Base-by-base conservation (phyloP, 331 rosid genomes). In the Prunus yedoensis region DNA sequence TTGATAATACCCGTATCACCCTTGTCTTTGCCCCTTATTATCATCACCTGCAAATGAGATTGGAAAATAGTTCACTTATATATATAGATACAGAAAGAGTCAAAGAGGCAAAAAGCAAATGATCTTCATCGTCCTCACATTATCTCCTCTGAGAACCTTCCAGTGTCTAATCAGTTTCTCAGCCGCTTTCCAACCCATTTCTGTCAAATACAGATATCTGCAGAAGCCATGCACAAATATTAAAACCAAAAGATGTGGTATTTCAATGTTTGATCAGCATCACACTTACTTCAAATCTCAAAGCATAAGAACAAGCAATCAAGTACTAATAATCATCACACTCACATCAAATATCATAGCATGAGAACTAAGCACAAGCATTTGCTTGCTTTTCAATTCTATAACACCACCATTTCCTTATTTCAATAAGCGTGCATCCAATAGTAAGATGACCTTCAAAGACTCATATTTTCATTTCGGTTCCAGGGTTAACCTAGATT, bases 161-260 rank as follows among this genome's bases (percentile, higher is more conserved):
- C 96, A 94, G 73, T 91, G 90, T 81, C 95, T 85, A 54, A 94
- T 83, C 66, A 94, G 96, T 76, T 94, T 94, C 88, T 94, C 86
- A 18, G 97, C 98, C 5, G 97, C 97, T 84, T 94, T 94, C 97
- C 96, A 94, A 74, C 97, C 96, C 97, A 94, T 94, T 67, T 83
- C 47, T 43, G 59, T 20, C 20, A 58, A 66, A 72, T 15, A 15
- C 54, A 25, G 8, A 54, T 56, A 21, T 45, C 80, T 73, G 60
- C 59, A 61, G 32, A 61, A 61, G 10, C 70, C 70, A 74, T 17
- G 41, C 16, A 50, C 59, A 47, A 12, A 47, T 30, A 46, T 74
- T 28, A 74, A n/a, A 15, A 25, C 58, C 45, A 10, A 43, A 45
- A 45, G 0, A 16, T 58, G 7, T 1, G 45, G 12, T 43, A 7